Evolutionary conservation across 2,329 filamentous ascomycete genomes (phyloP), one percentile per base, ranked within the genome.

Genomic region (Colletotrichum sp.): DNA sequence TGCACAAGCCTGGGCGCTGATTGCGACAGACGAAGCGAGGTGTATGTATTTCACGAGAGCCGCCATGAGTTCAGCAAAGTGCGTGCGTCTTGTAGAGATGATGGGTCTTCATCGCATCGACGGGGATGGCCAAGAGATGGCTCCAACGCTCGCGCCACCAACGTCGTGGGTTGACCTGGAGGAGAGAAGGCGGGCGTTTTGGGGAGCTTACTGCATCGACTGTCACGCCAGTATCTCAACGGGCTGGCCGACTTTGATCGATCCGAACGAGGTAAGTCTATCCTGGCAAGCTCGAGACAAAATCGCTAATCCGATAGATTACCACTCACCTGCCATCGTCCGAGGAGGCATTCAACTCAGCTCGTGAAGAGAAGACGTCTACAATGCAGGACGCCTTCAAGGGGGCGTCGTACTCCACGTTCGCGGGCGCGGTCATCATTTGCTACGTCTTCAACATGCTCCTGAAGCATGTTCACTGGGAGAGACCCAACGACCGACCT

Each of bases 201-300:
- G 96, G 96, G 91, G 93, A 78, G 90, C 93, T 1, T 98, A 96
- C 81, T 94, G 93, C 79, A 90, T 95, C 57, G 96, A 98, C 83
- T 91, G 95, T 30, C 98, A 98, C 84, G 93, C 95, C 4, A 95
- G 94, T 80, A 95, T 98, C 68, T 95, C 95, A 15, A 98, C 96
- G 6, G 96, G 96, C 4, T 98, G 96, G 96, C 95, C 96, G 0
- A 93, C 95, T 87, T 87, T 93, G 30, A 92, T 98, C 57, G 93
- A 98, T 78, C 90, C 95, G 74, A 88, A 88, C 81, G 95, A 98
- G 78, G 90, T 74, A 68, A 21, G 34, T 21, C 18, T 52, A 3
- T 28, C 10, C 15, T 59, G 15, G 6, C 13, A 28, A 10, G 15
- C 9, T 5, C 15, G 18, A 59, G 28, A 6, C 32, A 6, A 3